Percentiles rank a stretch among this genome's conserved stretches.
These are phyloP conservation scores for Candida tetrigidarum DNA, from an alignment of 1,139 yeast species.

Conservation along the genomic window DNA sequence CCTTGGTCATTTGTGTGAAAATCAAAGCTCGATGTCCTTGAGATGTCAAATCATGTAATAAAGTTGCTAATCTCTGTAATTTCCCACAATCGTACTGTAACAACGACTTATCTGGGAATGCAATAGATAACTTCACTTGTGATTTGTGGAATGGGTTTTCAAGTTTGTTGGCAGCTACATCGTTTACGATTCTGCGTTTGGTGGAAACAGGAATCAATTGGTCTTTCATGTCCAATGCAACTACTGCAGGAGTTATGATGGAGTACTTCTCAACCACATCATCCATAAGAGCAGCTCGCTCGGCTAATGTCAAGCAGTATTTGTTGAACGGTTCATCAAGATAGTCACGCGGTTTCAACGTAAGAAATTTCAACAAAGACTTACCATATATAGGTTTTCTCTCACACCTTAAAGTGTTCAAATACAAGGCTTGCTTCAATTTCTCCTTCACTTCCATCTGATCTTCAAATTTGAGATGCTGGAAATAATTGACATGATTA, in stretches of 20 bases:
- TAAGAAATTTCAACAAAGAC: conserved; percentile 31
- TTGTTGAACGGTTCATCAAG: conserved; percentile 23
- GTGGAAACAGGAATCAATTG: conserved; percentile 49
- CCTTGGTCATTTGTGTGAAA: conserved; percentile 98
- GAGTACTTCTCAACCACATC: conserved; percentile 75
- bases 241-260: conserved; percentile 87
- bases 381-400: conserved; percentile 62
- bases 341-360: conserved; percentile 15
- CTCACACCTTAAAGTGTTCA: conserved; percentile 66
- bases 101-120: conserved; percentile 93
- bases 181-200: conserved; percentile 34
- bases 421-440: conserved; percentile 60
- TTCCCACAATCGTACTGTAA: conserved; percentile 98
- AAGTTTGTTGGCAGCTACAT: conserved; percentile 44
- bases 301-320: conserved; percentile 36
- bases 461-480: conserved; percentile 54
- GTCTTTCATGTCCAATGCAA: conserved; percentile 74
- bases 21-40: conserved; percentile 93
- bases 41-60: conserved; percentile 77
- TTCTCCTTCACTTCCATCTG: conserved; percentile 54
- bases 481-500: conserved; percentile 65
- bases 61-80: conserved; percentile 76
- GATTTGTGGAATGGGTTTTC: conserved; percentile 75
- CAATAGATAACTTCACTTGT: conserved; percentile 87
- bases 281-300: conserved; percentile 47